Percentiles rank a stretch among this genome's conserved stretches.
phyloP scores from a whole-genome alignment of 371 early-diverging fungal species.

The Saksenaea vasiformis region DNA sequence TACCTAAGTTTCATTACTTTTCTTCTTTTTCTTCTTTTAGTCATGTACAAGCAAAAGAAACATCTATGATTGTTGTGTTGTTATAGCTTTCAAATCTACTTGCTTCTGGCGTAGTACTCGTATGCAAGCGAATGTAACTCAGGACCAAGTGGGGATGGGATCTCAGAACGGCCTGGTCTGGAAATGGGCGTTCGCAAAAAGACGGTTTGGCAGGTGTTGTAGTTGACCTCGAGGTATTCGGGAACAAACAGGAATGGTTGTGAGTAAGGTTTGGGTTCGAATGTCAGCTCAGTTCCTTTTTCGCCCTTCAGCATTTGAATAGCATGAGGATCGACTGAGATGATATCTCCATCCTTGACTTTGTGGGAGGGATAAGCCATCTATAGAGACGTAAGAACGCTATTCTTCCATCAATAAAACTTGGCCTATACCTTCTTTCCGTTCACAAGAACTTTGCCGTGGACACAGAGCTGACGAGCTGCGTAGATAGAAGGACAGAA shows the following conservation, averaged over 20 bases:
- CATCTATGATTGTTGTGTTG: background rate
- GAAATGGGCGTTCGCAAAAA: slow-evolving; percentile 89
- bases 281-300: slow-evolving; percentile 60
- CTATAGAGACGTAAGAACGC: slow-evolving; percentile 26
- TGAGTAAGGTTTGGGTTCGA: slow-evolving; percentile 77
- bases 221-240: slow-evolving; percentile 96
- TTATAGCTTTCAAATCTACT: slow-evolving; percentile 16
- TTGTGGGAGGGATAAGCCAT: slow-evolving; percentile 74
- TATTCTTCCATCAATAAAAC: background rate
- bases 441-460: slow-evolving; percentile 91
- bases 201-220: slow-evolving; percentile 86
- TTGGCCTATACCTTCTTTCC: slow-evolving; percentile 72
- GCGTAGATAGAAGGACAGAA: slow-evolving; percentile 85
- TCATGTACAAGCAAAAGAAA: slow-evolving; percentile 1
- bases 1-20: too few relatives aligned
- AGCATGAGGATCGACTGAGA: slow-evolving; percentile 80
- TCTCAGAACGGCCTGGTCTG: slow-evolving; percentile 84
- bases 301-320: slow-evolving; percentile 73
- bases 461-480: slow-evolving; percentile 82
- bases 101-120: slow-evolving; percentile 83
- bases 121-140: slow-evolving; percentile 88
- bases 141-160: slow-evolving; percentile 93
- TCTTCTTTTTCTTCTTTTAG: background rate
- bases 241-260: slow-evolving; percentile 97
- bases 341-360: slow-evolving; percentile 88